phyloP scores from a whole-genome alignment of 495 filamentous ascomycete genomes.

The Acidiella bohemica region DNA sequence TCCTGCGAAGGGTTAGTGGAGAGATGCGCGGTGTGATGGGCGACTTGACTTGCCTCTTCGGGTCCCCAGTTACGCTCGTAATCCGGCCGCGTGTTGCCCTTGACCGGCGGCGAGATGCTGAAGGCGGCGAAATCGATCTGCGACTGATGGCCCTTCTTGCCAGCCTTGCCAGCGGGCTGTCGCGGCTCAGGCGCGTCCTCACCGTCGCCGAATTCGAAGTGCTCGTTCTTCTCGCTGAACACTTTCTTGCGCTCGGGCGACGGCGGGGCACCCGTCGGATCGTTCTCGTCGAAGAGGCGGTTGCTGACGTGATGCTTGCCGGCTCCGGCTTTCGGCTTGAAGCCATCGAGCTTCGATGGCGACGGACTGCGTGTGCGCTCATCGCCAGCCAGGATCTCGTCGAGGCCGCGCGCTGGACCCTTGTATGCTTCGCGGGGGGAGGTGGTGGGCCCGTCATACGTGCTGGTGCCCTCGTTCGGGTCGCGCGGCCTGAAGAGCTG shows the following conservation, averaged over 20 bases:
- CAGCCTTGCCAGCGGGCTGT: slow-evolving; percentile 33
- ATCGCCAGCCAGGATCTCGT: slow-evolving; percentile 48
- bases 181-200: slow-evolving; percentile 33
- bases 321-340: slow-evolving; percentile 49
- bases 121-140: slow-evolving; percentile 83
- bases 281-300: slow-evolving; percentile 56
- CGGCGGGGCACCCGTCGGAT: slow-evolving; percentile 28
- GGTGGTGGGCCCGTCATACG: slow-evolving; percentile 31
- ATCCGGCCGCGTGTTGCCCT: slow-evolving; percentile 34
- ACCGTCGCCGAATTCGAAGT: slow-evolving; percentile 74
- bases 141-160: slow-evolving; percentile 38
- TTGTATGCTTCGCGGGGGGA: slow-evolving; percentile 43
- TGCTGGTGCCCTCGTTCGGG: slow-evolving; percentile 30
- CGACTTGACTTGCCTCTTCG: slow-evolving; percentile 36
- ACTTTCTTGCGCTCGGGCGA: slow-evolving; percentile 40
- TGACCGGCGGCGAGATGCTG: slow-evolving; percentile 59
- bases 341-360: slow-evolving; percentile 37
- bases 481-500: slow-evolving; percentile 56
- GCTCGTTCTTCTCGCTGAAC: slow-evolving; percentile 63
- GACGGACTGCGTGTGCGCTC: slow-evolving; percentile 29
- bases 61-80: slow-evolving; percentile 60
- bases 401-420: slow-evolving; percentile 48
- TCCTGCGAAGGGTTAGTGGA: slow-evolving; percentile 3
- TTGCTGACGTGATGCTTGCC: slow-evolving; percentile 57
- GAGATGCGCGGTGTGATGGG: slow-evolving; percentile 3